phyloP scores from a whole-genome alignment of 2,329 filamentous ascomycete genomes.

The Plenodomus tracheiphilus region DNA sequence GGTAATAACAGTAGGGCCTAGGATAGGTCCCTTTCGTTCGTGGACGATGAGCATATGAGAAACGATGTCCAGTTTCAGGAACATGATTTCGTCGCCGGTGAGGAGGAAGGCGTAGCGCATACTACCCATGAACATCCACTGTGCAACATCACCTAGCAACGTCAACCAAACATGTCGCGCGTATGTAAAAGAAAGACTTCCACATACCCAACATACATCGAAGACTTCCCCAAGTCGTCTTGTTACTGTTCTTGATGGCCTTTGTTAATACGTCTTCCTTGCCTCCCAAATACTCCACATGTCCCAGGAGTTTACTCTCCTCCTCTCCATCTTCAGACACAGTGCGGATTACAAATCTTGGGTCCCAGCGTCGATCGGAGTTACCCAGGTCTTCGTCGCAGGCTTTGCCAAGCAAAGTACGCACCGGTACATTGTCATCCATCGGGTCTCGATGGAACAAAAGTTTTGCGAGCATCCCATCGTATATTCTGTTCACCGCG shows the following conservation, averaged over 20 bases:
- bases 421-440: neutral
- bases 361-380: neutral
- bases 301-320: neutral
- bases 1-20: neutral
- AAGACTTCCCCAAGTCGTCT: neutral
- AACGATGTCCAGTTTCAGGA: slow-evolving; percentile 12
- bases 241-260: neutral
- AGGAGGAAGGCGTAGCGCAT: slow-evolving; percentile 20
- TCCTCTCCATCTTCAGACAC: neutral
- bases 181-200: neutral
- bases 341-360: neutral
- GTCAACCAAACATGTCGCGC: neutral
- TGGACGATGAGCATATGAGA: neutral
- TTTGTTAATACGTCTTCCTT: neutral
- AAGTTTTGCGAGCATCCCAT: neutral
- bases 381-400: neutral
- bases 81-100: slow-evolving; percentile 24
- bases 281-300: neutral
- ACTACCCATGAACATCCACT: slow-evolving; percentile 23
- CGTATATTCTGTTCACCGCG: neutral
- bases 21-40: neutral
- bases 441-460: no score
- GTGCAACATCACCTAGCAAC: slow-evolving; percentile 17
- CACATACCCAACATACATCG: neutral
- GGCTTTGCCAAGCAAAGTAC: neutral